Percentiles rank a stretch among this genome's conserved stretches.
Evolutionary conservation across 225 moss, liverwort and hornwort genomes (phyloP).

Genomic region (Antitrichia curtipendula): DNA sequence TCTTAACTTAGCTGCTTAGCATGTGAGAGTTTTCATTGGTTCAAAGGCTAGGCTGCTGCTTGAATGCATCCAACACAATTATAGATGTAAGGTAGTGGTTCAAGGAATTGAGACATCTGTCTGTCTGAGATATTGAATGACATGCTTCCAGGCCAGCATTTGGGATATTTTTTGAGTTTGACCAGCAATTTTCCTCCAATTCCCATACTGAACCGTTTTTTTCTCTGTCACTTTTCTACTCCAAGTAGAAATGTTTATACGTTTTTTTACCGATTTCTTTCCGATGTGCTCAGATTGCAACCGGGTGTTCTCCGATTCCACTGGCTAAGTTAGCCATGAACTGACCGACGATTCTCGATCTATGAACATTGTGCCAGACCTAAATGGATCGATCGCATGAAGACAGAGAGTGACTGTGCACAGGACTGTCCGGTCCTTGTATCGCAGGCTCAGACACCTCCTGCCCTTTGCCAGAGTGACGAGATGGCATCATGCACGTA

Average conservation of each 20-base stretch:
- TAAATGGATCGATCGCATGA: background rate
- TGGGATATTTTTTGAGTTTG: background rate
- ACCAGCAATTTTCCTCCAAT: background rate
- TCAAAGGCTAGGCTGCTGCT: background rate
- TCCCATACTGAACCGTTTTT: background rate
- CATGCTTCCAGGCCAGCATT: background rate
- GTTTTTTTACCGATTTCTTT: background rate
- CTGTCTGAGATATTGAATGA: background rate
- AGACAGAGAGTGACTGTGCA: background rate
- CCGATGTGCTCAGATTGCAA: background rate
- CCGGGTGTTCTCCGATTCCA: background rate
- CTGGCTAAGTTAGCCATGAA: background rate
- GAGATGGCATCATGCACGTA: slow-evolving; percentile 12
- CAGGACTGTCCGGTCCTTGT: slow-evolving; percentile 23
- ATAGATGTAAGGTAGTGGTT: too few species aligned
- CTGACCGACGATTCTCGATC: background rate
- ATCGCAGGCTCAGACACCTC: slow-evolving; percentile 22
- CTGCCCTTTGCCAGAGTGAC: slow-evolving; percentile 30
- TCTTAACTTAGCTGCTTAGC: too few species aligned
- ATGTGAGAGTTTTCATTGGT: background rate
- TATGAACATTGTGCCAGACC: background rate
- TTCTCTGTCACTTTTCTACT: background rate
- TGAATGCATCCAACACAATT: background rate
- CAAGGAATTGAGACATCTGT: background rate
- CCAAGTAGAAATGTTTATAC: background rate